Conservation (phyloP, 1,284 basidiomycete species). For the Pseudozyma thailandica region DNA sequence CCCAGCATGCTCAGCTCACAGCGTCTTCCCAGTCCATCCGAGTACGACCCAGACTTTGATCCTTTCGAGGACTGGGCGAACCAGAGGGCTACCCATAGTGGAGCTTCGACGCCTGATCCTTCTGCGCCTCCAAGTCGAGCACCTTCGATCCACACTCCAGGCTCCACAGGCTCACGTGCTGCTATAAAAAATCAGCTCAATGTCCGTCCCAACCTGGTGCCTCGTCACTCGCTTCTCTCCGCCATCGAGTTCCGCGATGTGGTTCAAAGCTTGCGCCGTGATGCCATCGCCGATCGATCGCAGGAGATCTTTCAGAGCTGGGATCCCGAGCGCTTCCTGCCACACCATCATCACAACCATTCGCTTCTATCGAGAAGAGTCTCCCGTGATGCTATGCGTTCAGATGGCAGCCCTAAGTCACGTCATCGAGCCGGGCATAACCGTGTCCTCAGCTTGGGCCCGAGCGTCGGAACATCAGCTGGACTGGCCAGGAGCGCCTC, state of each 20-base stretch:
- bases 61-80: conserved; percentile 55
- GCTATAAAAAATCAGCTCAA: conserved; percentile 14
- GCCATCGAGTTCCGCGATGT: conserved; percentile 93
- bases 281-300: conserved; percentile 57
- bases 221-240: conserved; percentile 78
- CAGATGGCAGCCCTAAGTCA: conserved; percentile 10
- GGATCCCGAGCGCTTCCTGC: conserved; percentile 58
- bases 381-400: conserved; percentile 18
- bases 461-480: conserved; percentile 4
- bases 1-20: conserved; percentile 13
- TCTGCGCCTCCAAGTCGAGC: conserved; percentile 18
- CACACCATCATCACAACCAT: conserved; percentile 47
- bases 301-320: conserved; percentile 57
- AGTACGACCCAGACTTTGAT: conserved; percentile 58
- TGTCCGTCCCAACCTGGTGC: conserved; percentile 43
- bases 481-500: conserved; percentile 22
- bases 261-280: conserved; percentile 78
- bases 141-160: conserved; percentile 30
- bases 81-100: conserved; percentile 14
- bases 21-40: conserved; percentile 46
- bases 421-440: conserved; percentile 20
- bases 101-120: conserved; percentile 22
- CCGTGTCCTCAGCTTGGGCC: conserved; percentile 33
- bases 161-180: conserved; percentile 19
- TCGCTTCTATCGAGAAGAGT: conserved; percentile 9